Base-by-base conservation (phyloP, 2,329 filamentous ascomycete species). In the Rhinocladiella mackenziei region DNA sequence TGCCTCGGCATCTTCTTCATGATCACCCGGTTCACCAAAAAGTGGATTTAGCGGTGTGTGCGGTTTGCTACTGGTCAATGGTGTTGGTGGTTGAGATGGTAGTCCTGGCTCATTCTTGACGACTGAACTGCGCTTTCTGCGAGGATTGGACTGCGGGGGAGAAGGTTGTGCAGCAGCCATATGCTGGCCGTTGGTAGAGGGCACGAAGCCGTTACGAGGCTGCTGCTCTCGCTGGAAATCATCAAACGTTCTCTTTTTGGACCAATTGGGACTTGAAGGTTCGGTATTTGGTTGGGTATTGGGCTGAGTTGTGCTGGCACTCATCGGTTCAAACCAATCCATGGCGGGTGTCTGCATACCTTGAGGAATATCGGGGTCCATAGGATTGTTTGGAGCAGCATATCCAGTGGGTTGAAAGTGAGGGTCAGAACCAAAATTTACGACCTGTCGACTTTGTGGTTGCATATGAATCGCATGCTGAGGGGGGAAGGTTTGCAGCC, bases 161-260 rank as follows among this genome's bases (percentile, higher is more conserved):
- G 47, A 41, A 5, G 46, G 37, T 22, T 48, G 39, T 7, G 23
- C 28, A 8, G 41, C 20, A 22, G 23, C 33, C 13, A 29, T 18
- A 5, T 47, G 35, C 30, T 44, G 45, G 14, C 28, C 35, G n/a
- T 47, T 44, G 23, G 28, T 39, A 6, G 47, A 31, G 6, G 40
- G 23, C 15, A 48, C 26, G 15, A 47, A 45, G 9, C 49, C 51
- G 25, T 52, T 54, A 5, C 43, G 42, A 25, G 29, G 20, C 5
- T 39, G 34, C 25, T 49, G 41, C 17, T 55, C 52, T 39, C 36
- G 32, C n/a, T 49, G 37, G 22, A 48, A 54, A 20, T 51, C 50
- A 4, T 57, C 53, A 20, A 52, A 50, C 28, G 51, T 55, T 20
- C 55, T 51, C 39, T 57, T 57, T 32, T 53, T 54, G 4, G 45